A percentile compares a stretch with the other conserved stretches of the same genome.
Conservation (phyloP, 441 rosid species). For the Pelargonium cotyledonis region DNA sequence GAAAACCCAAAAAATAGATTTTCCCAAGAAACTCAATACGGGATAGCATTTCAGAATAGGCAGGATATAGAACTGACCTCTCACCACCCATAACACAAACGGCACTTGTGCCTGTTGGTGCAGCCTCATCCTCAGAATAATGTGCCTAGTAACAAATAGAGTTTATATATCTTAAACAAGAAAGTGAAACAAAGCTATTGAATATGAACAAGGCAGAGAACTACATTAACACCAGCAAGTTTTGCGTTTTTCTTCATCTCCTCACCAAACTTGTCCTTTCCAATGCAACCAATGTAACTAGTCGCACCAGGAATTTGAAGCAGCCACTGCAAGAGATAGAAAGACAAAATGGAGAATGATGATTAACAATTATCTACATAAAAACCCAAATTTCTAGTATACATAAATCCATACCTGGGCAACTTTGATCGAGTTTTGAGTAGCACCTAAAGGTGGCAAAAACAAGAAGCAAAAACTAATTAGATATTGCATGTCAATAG, state of each 20-base stretch:
- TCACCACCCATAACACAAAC: conserved; percentile 95
- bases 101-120: conserved; percentile 84
- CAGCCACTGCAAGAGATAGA: conserved; percentile 62
- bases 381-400: background rate
- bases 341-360: background rate
- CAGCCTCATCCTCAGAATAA: conserved; percentile 67
- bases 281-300: conserved; percentile 82
- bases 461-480: conserved; percentile 6
- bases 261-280: conserved; percentile 92
- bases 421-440: conserved; percentile 82
- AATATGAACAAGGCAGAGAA: background rate
- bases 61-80: conserved; percentile 36
- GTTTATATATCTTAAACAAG: background rate
- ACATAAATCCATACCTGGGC: conserved; percentile 54
- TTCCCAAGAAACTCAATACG: background rate
- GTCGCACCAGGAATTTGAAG: conserved; percentile 89
- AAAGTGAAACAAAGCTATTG: background rate
- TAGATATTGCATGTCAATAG: background rate
- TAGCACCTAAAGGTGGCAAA: conserved; percentile 37
- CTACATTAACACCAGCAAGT: conserved; percentile 76
- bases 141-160: conserved; percentile 38
- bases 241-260: conserved; percentile 81
- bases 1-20: background rate
- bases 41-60: background rate
- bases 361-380: background rate